A percentile compares a stretch with the other conserved stretches of the same genome.
Evolutionary conservation across 1,284 basidiomycete species (phyloP).

Genomic region (Irpex sp.): DNA sequence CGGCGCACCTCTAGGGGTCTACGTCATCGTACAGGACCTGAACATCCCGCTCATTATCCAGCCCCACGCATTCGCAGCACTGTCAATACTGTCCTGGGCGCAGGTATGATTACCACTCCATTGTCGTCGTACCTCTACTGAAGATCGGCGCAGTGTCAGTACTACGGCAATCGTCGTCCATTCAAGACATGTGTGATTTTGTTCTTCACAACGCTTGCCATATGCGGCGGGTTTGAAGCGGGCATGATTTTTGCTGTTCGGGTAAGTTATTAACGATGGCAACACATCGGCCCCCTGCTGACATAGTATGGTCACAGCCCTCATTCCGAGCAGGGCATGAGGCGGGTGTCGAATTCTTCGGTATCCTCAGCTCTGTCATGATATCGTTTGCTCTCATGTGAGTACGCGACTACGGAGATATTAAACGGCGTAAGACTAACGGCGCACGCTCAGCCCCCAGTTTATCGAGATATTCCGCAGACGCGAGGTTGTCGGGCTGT

Average conservation of each 20-base stretch:
- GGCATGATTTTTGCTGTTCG: constrained; percentile 67
- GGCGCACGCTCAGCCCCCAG: constrained; percentile 46
- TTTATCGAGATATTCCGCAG: constrained; percentile 77
- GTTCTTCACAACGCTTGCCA: constrained; percentile 42
- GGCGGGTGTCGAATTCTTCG: constrained; percentile 66
- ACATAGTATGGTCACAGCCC: constrained; percentile 37
- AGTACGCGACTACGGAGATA: constrained; percentile 23
- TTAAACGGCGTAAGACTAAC: neutral
- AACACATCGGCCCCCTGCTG: constrained; percentile 10
- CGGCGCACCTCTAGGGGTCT: constrained; percentile 72
- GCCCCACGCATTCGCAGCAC: constrained; percentile 76
- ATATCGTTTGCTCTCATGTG: constrained; percentile 70
- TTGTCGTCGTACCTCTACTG: neutral
- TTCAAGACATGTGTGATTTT: constrained; percentile 35
- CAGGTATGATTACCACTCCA: constrained; percentile 47
- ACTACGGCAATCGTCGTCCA: constrained; percentile 59
- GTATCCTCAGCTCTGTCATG: constrained; percentile 68
- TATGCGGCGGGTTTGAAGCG: constrained; percentile 68
- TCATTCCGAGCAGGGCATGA: constrained; percentile 52
- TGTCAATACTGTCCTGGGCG: constrained; percentile 72
- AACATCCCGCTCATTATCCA: constrained; percentile 83
- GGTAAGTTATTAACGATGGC: constrained; percentile 38
- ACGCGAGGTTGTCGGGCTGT: constrained; percentile 80
- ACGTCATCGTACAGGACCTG: constrained; percentile 72
- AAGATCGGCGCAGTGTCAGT: constrained; percentile 56